Percentiles rank a stretch among this genome's conserved stretches.
Conservation (phyloP, 352 stramenopile species). For the Peronosclerospora sorghi region DNA sequence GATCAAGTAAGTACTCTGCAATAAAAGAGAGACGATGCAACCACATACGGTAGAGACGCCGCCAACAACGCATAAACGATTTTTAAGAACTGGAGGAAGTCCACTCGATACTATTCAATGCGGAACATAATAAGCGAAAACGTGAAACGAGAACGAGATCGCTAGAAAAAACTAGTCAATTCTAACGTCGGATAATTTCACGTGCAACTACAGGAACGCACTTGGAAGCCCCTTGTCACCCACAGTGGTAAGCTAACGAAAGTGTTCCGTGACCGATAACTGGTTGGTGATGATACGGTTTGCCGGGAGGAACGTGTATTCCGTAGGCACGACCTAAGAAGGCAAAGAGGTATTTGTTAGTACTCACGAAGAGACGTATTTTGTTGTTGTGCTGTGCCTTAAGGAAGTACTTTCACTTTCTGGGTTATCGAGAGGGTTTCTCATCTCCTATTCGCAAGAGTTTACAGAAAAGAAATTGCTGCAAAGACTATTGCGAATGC, state of each 20-base stretch:
- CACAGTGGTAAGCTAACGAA: conserved; percentile 78
- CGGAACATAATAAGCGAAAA: conserved; percentile 93
- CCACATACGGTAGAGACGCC: conserved; percentile 80
- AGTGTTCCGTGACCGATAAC: conserved; percentile 96
- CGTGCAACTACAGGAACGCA: conserved; percentile 20
- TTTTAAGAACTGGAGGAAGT: conserved; percentile 85
- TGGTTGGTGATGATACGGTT: conserved; percentile 90
- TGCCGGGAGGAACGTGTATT: conserved; percentile 87
- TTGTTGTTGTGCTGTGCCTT: conserved; percentile 27
- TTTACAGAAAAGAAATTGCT: background rate
- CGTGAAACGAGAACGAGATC: conserved; percentile 96
- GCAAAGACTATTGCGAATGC: background rate
- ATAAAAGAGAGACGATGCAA: background rate
- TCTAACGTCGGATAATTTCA: background rate
- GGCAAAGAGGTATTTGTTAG: background rate
- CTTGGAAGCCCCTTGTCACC: conserved; percentile 76
- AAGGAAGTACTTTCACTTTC: conserved; percentile 55
- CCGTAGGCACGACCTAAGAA: conserved; percentile 91
- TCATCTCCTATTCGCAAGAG: conserved; percentile 49
- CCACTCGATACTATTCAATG: conserved; percentile 90
- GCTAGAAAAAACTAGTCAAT: conserved; percentile 36
- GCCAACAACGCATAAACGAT: conserved; percentile 86
- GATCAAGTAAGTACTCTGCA: too few relatives aligned
- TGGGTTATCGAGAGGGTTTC: conserved; percentile 63
- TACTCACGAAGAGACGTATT: background rate